These are phyloP conservation scores for Botryotinia narcissicola DNA, from an alignment of 2,329 filamentous ascomycete genomes.

Conservation along the genomic window DNA sequence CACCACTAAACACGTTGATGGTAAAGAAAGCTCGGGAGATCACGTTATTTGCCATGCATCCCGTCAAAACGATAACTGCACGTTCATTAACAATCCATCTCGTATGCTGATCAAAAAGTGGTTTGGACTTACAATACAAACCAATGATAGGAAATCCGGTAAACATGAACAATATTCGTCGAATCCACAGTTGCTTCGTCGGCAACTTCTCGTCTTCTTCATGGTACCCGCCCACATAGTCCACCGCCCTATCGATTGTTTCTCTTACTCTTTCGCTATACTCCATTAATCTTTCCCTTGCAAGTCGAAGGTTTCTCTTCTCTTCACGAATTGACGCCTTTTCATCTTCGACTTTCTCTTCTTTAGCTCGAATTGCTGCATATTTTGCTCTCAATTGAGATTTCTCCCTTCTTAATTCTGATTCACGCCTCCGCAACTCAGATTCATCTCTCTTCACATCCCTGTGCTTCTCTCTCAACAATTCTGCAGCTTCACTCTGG, in stretches of 20 bases:
- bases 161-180: background rate
- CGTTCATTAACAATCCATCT: background rate
- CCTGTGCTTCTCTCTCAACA: background rate
- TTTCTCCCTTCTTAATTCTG: background rate
- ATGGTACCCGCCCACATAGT: background rate
- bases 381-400: background rate
- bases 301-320: background rate
- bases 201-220: constrained; percentile 3
- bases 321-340: constrained; percentile 8
- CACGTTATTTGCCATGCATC: constrained; percentile 3
- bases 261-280: constrained; percentile 1
- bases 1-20: constrained; percentile 6
- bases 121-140: background rate
- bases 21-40: constrained; percentile 2
- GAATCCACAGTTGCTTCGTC: constrained; percentile 5
- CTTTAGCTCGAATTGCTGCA: background rate
- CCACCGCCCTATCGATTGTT: constrained; percentile 11
- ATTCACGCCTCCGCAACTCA: background rate
- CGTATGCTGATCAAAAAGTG: background rate
- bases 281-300: background rate
- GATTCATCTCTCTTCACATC: background rate
- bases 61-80: constrained; percentile 3
- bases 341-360: constrained; percentile 4
- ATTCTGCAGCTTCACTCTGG: background rate
- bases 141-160: background rate